Evolutionary conservation across 306 rosid genomes (phyloP).

Genomic region (Alnus rubra): DNA sequence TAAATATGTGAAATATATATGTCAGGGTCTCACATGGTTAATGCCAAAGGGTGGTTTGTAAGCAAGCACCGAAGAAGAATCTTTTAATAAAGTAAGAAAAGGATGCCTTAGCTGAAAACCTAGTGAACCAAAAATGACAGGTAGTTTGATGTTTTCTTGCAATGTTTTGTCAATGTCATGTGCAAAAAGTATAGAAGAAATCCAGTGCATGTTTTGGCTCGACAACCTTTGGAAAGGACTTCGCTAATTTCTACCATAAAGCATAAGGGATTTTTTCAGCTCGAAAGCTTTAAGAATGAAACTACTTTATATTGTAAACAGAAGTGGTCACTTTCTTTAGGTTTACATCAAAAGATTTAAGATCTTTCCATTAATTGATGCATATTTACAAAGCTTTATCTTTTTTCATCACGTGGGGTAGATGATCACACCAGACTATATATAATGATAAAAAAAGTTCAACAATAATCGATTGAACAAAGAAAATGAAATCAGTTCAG

Average conservation of each 20-base stretch:
- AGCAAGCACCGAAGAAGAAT: slow-evolving; percentile 4
- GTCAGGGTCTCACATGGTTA: slow-evolving; percentile 5
- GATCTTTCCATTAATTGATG: background rate
- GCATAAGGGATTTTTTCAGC: background rate
- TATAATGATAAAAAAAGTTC: background rate
- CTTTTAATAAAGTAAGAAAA: slow-evolving; percentile 14
- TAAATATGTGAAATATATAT: slow-evolving; percentile 20
- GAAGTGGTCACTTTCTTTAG: background rate
- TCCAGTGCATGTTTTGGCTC: background rate
- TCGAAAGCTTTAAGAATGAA: background rate
- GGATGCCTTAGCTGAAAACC: slow-evolving; percentile 22
- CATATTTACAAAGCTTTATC: background rate
- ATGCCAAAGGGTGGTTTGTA: slow-evolving; percentile 18
- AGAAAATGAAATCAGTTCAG: background rate
- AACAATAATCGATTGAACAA: background rate
- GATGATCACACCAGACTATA: background rate
- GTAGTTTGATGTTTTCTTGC: slow-evolving; percentile 23
- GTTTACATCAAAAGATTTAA: background rate
- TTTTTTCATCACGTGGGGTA: background rate
- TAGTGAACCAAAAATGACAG: slow-evolving; percentile 20
- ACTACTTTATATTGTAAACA: background rate
- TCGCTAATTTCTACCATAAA: slow-evolving; percentile 5
- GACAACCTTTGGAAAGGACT: slow-evolving; percentile 19
- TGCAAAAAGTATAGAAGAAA: slow-evolving; percentile 14
- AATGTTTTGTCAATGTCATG: slow-evolving; percentile 26